Percentiles rank a stretch among this genome's conserved stretches.
phyloP scores from a whole-genome alignment of 2,329 filamentous ascomycete species.

The Plectosphaerella plurivora region DNA sequence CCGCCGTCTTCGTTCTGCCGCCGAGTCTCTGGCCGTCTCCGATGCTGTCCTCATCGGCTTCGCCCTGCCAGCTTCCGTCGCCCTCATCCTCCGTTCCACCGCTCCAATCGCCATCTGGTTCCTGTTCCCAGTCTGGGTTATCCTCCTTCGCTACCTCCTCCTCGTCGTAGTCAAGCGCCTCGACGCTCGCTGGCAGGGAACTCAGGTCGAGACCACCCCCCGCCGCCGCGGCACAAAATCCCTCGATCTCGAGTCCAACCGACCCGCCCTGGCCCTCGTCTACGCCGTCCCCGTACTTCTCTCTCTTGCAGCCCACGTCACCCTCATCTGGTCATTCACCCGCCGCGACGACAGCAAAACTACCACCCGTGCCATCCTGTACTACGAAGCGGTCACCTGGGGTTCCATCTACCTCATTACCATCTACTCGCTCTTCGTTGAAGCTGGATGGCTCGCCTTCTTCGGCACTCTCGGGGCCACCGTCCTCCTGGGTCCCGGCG shows the following conservation, averaged over 20 bases:
- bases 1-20: constrained; percentile 32
- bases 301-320: constrained; percentile 37
- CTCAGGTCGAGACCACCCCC: neutral
- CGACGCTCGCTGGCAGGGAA: neutral
- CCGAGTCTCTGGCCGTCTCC: constrained; percentile 56
- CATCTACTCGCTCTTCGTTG: constrained; percentile 49
- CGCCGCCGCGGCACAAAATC: constrained; percentile 5
- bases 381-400: constrained; percentile 42
- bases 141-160: constrained; percentile 33
- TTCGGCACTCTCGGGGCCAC: constrained; percentile 23
- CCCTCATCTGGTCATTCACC: constrained; percentile 33
- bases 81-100: constrained; percentile 37
- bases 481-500: constrained; percentile 30
- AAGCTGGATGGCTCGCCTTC: constrained; percentile 39
- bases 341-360: constrained; percentile 41
- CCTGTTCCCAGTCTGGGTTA: constrained; percentile 46
- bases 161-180: constrained; percentile 15
- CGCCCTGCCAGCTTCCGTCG: constrained; percentile 38
- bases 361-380: constrained; percentile 42
- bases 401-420: constrained; percentile 41
- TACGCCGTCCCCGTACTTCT: constrained; percentile 40
- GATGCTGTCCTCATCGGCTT: constrained; percentile 42
- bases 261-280: constrained; percentile 30
- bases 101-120: constrained; percentile 40
- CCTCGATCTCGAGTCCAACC: constrained; percentile 39